These are phyloP conservation scores for Suillus subaureus DNA, from an alignment of 768 basidiomycete species.

Conservation along the genomic window DNA sequence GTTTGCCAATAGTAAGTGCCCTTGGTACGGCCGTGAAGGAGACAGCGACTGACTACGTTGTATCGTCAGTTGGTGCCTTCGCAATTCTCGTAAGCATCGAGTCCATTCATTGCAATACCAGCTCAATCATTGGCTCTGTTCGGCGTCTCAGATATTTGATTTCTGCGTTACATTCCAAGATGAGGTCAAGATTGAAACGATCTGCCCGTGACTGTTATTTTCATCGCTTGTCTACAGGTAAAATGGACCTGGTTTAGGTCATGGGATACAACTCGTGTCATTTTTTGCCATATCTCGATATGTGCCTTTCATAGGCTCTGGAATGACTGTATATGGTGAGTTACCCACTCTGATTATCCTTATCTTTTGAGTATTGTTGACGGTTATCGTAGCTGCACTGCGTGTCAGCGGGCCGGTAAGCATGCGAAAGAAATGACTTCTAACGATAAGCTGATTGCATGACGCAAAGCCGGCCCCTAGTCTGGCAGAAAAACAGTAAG, in stretches of 20 bases:
- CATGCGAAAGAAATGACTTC: no score
- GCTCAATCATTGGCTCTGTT: neutral
- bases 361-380: neutral
- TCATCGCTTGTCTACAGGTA: slow-evolving; percentile 10
- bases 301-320: slow-evolving; percentile 19
- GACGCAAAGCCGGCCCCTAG: neutral
- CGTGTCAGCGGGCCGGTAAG: slow-evolving; percentile 6
- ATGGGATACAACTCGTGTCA: slow-evolving; percentile 18
- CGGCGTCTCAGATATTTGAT: slow-evolving; percentile 9
- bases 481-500: slow-evolving; percentile 13
- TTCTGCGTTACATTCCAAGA: slow-evolving; percentile 13
- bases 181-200: slow-evolving; percentile 6
- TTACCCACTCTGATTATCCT: neutral
- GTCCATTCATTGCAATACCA: neutral
- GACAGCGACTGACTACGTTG: neutral
- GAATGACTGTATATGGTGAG: slow-evolving; percentile 19
- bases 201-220: neutral
- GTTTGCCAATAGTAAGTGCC: slow-evolving; percentile 20
- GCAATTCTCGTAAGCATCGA: slow-evolving; percentile 18
- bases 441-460: slow-evolving; percentile 10
- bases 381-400: neutral
- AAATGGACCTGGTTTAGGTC: slow-evolving; percentile 21
- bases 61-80: slow-evolving; percentile 18
- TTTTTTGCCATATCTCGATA: slow-evolving; percentile 25
- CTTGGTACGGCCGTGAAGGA: neutral